A percentile compares a stretch with the other conserved stretches of the same genome.
Evolutionary conservation across 2,329 filamentous ascomycete genomes (phyloP).

Genomic region (Penicillium sp.): DNA sequence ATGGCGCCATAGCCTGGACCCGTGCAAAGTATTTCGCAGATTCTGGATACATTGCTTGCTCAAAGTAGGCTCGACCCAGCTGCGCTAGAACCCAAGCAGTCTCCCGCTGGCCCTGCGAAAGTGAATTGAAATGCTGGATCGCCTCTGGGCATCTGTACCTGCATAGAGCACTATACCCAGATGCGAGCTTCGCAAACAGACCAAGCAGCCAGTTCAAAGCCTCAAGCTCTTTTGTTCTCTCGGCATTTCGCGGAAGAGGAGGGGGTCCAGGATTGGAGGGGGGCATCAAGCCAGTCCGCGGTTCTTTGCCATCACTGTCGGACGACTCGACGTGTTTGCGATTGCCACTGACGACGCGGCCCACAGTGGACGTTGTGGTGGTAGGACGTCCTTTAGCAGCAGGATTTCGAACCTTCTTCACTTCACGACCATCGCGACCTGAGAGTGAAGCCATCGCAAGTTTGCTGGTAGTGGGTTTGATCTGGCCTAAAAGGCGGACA

Average conservation of each 20-base stretch:
- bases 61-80: slow-evolving; percentile 84
- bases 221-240: slow-evolving; percentile 64
- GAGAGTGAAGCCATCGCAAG: slow-evolving; percentile 56
- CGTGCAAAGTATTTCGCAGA: slow-evolving; percentile 81
- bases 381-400: slow-evolving; percentile 61
- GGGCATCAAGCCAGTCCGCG: slow-evolving; percentile 31
- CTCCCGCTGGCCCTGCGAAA: slow-evolving; percentile 72
- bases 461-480: slow-evolving; percentile 60
- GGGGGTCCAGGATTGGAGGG: slow-evolving; percentile 22
- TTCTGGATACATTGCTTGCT: slow-evolving; percentile 78
- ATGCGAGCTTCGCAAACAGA: slow-evolving; percentile 72
- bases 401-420: slow-evolving; percentile 78
- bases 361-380: slow-evolving; percentile 63
- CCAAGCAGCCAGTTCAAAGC: slow-evolving; percentile 71
- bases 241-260: slow-evolving; percentile 35
- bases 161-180: slow-evolving; percentile 70
- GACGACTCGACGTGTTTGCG: slow-evolving; percentile 61
- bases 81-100: slow-evolving; percentile 91
- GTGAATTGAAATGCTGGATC: slow-evolving; percentile 62
- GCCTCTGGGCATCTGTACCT: slow-evolving; percentile 76
- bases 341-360: slow-evolving; percentile 84
- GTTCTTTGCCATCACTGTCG: slow-evolving; percentile 65
- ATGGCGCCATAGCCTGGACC: slow-evolving; percentile 72
- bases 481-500: slow-evolving; percentile 64
- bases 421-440: slow-evolving; percentile 60